Base-by-base conservation (phyloP, 139 green algal genomes). In the Tetraselmis striata region DNA sequence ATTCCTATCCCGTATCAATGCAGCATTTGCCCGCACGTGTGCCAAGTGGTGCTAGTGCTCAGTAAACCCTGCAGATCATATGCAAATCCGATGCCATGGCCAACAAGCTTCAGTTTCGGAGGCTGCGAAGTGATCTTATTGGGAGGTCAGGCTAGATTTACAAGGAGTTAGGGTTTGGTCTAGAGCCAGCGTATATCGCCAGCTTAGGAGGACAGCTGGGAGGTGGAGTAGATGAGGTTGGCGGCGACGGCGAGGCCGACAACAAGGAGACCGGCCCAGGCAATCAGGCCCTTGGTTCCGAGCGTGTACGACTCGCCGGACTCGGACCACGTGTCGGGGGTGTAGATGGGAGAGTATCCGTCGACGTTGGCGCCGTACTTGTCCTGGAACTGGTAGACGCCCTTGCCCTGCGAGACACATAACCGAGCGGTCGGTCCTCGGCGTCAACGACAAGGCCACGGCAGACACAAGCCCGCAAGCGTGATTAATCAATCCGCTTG, bases 341-440 rank as follows among this genome's bases (percentile, higher is more conserved):
- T 98, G 91, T 97, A 98, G 91, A 98, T 98, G 31, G 95, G 95
- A 29, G 92, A 96, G 94, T 98, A 98, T 82, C 94, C 95, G 80
- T 98, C 95, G 24, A 98, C 95, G 88, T 98, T 98, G 78, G 92
- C 94, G 59, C 95, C 95, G 58, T 98, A 98, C 94, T 98, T 98
- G 86, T 93, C 84, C 0, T 87, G 85, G 82, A 95, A 98, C 59
- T 77, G 2, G 94, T 96, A 98, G 58, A 98, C 95, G 58, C 95
- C 95, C 45, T 90, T 92, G 83, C 95, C 94, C 94, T 96, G 84
- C 82, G n/a, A n/a, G n/a, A n/a, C n/a, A n/a, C n/a, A n/a, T n/a
- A n/a, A n/a, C n/a, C n/a, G n/a, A n/a, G n/a, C n/a, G n/a, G n/a
- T n/a, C n/a, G n/a, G n/a, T n/a, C n/a, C n/a, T n/a, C n/a, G n/a